Percentiles rank a stretch among this genome's conserved stretches.
phyloP scores from a whole-genome alignment of 805 yeast genomes.

The Schizosaccharomyces osmophilus region DNA sequence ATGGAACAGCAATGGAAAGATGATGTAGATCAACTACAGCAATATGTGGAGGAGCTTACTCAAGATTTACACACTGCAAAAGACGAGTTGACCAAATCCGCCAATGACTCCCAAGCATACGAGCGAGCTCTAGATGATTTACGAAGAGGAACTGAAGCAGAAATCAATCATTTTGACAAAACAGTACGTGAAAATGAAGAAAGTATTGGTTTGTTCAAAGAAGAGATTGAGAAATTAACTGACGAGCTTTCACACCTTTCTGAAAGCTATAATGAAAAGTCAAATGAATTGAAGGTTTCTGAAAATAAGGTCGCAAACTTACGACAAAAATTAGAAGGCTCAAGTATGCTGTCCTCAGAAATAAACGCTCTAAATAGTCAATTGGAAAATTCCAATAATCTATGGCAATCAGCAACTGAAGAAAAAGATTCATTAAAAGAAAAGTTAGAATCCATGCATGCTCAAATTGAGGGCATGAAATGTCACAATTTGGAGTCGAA shows the following conservation, averaged over 20 bases:
- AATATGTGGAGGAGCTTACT: neutral
- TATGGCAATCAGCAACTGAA: no score
- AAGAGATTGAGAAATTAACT: neutral
- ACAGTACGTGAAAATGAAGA: neutral
- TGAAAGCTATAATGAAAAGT: neutral
- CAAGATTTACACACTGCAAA: neutral
- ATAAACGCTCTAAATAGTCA: no score
- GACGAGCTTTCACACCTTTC: neutral
- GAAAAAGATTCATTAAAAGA: no score
- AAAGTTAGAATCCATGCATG: no score
- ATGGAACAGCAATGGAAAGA: neutral
- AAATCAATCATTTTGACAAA: neutral
- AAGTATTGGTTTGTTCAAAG: slow-evolving; percentile 1
- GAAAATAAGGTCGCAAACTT: neutral
- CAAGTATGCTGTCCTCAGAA: no score
- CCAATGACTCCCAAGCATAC: neutral
- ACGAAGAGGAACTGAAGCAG: neutral
- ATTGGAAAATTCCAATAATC: no score
- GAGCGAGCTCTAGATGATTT: neutral
- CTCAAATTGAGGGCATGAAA: no score
- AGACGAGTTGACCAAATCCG: neutral
- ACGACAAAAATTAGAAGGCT: no score
- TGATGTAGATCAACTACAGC: neutral
- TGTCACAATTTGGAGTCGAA: no score
- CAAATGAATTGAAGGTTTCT: neutral